phyloP scores from a whole-genome alignment of 225 moss, liverwort and hornwort species.

The Climacium dendroides region DNA sequence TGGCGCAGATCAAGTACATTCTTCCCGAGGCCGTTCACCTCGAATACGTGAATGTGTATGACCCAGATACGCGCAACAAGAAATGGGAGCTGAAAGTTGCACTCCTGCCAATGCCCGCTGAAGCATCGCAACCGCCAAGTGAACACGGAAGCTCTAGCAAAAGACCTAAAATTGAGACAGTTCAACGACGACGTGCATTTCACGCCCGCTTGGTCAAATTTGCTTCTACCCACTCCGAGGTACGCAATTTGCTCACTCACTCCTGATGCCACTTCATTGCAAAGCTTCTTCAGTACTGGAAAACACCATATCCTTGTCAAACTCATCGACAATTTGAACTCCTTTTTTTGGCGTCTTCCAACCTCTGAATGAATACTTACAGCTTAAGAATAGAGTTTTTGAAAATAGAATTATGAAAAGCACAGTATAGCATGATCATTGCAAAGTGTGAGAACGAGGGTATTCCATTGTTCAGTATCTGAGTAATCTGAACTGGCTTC shows the following conservation, averaged over 20 bases:
- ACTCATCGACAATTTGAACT: neutral
- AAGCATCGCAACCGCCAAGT: conserved; percentile 4
- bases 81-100: conserved; percentile 74
- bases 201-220: conserved; percentile 50
- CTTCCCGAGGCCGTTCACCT: conserved; percentile 64
- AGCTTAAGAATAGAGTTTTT: neutral
- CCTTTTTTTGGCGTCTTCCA: too few species aligned
- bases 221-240: conserved; percentile 40
- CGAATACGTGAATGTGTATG: conserved; percentile 65
- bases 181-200: conserved; percentile 62
- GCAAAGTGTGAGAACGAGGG: neutral
- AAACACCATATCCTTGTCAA: neutral
- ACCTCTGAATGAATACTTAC: too few species aligned
- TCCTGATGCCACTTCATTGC: neutral
- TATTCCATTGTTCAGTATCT: neutral
- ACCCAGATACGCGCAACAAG: conserved; percentile 54
- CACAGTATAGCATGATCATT: neutral
- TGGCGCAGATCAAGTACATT: conserved; percentile 77
- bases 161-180: conserved; percentile 45
- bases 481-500: neutral
- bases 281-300: too few species aligned
- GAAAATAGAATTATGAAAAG: neutral
- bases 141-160: conserved; percentile 18
- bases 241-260: neutral
- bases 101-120: conserved; percentile 36